Evolutionary conservation across 2,329 filamentous ascomycete species (phyloP).

Genomic region (Calonectria pseudoreteaudii): DNA sequence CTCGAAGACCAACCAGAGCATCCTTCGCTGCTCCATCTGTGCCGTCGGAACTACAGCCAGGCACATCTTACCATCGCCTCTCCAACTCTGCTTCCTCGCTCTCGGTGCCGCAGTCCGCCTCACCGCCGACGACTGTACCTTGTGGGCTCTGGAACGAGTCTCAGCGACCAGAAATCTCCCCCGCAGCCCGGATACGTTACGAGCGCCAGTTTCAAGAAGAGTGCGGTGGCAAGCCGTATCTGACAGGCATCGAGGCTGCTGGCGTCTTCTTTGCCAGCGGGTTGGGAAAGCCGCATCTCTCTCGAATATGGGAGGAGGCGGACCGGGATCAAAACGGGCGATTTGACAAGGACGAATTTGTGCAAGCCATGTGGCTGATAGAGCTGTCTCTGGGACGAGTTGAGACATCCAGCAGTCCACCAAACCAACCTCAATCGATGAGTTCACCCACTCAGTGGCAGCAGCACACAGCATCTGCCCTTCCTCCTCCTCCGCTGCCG

Average conservation of each 20-base stretch:
- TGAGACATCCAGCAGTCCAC: not conserved
- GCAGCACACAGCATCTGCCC: not conserved
- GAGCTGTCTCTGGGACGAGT: slow-evolving; percentile 23
- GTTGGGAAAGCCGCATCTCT: slow-evolving; percentile 29
- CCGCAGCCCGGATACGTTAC: slow-evolving; percentile 14
- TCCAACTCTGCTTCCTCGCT: slow-evolving; percentile 6
- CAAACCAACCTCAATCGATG: not conserved
- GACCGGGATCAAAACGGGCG: slow-evolving; percentile 36
- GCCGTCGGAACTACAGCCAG: not conserved
- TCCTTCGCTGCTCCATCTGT: not conserved
- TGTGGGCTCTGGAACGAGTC: not conserved
- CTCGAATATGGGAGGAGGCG: slow-evolving; percentile 38
- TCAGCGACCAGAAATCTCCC: slow-evolving; percentile 6
- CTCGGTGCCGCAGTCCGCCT: too few species aligned
- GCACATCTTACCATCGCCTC: not conserved
- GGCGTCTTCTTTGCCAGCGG: slow-evolving; percentile 33
- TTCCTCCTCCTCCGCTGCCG: too few species aligned
- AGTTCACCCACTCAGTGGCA: not conserved
- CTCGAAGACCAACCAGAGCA: not conserved
- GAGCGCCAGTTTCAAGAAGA: slow-evolving; percentile 19
- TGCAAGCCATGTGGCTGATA: slow-evolving; percentile 39
- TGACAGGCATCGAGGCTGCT: slow-evolving; percentile 36
- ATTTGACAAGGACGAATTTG: slow-evolving; percentile 38
- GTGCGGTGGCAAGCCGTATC: slow-evolving; percentile 20
- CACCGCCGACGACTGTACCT: not conserved